Evolutionary conservation across 2,329 filamentous ascomycete genomes (phyloP), one percentile per base, ranked within the genome.

Genomic region (Trichoderma pleuroti): DNA sequence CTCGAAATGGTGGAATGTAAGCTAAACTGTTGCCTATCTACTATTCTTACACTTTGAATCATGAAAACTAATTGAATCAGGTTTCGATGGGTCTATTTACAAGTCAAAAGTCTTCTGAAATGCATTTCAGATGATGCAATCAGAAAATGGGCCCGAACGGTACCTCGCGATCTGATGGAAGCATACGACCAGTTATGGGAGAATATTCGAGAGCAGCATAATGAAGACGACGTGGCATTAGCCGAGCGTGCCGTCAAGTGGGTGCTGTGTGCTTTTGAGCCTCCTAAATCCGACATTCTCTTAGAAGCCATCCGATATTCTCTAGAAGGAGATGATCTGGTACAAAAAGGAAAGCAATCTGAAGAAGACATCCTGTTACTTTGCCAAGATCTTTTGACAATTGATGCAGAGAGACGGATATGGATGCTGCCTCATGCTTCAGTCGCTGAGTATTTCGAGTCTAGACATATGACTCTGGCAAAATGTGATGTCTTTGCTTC

Each of bases 11-110:
- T 2, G 42, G 46, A 28, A 68, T 71, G 64, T 64, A 57, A 68
- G 70, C 39, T n/a, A 2, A n/a, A 49, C 5, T 1, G 3, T 10
- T 59, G 5, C 1, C 4, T 6, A 2, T 21, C 28, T 42, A 18
- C 5, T 57, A 4, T 10, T 34, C 11, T 10, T 2, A 42, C 16
- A n/a, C 39, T 1, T 42, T 16, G n/a, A n/a, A 39, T n/a, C 28
- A 56, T 8, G 12, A n/a, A 21, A 7, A 12, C 5, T 3, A 30
- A 18, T 21, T 11, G 12, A 71, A 9, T 4, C 24, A 75, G 74
- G 73, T 75, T 75, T 26, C 74, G 73, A 59, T 75, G 74, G 74
- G 73, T 73, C 30, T 54, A 73, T 8, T 66, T 75, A 11, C 73
- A 74, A 21, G 72, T 73, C 21, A 32, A 72, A 14, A 61, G 39